These are phyloP conservation scores for Alternaria ethzedia DNA, from an alignment of 2,329 filamentous ascomycete species.

Conservation along the genomic window DNA sequence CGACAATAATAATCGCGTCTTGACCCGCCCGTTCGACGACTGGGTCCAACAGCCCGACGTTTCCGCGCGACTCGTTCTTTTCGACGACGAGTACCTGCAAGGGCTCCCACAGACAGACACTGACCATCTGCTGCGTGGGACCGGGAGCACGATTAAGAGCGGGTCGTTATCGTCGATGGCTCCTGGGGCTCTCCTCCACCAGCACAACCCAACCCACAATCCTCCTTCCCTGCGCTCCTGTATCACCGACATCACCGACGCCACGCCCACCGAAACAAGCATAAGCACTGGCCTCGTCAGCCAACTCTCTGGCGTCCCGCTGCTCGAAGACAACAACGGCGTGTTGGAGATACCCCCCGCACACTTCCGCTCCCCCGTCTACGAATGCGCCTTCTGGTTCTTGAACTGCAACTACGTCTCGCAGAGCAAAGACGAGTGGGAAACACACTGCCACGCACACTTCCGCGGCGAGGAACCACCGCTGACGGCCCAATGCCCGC, in stretches of 20 bases:
- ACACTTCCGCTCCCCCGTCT: slow-evolving; percentile 18
- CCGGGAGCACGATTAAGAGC: slow-evolving; percentile 12
- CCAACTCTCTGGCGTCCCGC: slow-evolving; percentile 24
- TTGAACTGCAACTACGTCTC: slow-evolving; percentile 37
- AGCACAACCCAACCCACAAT: slow-evolving; percentile 25
- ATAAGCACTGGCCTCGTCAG: slow-evolving; percentile 34
- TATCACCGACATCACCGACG: slow-evolving; percentile 28
- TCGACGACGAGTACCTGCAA: slow-evolving; percentile 15
- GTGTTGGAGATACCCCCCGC: slow-evolving; percentile 28
- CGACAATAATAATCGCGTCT: slow-evolving; percentile 26
- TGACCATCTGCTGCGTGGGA: slow-evolving; percentile 18
- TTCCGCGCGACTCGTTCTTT: slow-evolving; percentile 33
- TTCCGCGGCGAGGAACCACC: slow-evolving; percentile 44
- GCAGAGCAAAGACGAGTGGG: slow-evolving; percentile 33
- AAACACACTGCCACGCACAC: slow-evolving; percentile 40
- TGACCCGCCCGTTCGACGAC: slow-evolving; percentile 27
- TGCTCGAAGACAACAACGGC: slow-evolving; percentile 39
- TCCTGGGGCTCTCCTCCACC: slow-evolving; percentile 34
- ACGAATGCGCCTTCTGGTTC: slow-evolving; percentile 46
- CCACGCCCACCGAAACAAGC: slow-evolving; percentile 34
- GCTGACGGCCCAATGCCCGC: slow-evolving; percentile 35
- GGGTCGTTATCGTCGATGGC: slow-evolving; percentile 45
- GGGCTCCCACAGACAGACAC: slow-evolving; percentile 16
- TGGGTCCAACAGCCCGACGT: slow-evolving; percentile 38
- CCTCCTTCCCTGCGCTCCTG: slow-evolving; percentile 36